phyloP scores from a whole-genome alignment of 768 basidiomycete genomes.

The Dendrothele bispora region DNA sequence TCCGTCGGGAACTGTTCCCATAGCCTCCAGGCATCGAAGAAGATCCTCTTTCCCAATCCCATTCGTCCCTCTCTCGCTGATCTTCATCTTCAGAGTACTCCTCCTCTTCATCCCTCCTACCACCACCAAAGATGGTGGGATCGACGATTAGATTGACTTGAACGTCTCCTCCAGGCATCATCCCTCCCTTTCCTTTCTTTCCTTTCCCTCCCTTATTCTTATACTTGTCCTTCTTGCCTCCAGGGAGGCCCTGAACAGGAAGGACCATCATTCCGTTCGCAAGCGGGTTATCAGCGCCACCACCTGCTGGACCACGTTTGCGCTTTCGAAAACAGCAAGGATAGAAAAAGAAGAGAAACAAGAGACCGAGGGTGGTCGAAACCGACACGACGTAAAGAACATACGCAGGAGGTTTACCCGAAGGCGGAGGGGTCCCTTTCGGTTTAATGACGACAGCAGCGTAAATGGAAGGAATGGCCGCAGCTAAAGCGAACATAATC shows the following conservation, averaged over 20 bases:
- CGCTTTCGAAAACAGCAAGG: slow-evolving; percentile 50
- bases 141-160: slow-evolving; percentile 78
- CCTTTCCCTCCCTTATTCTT: slow-evolving; percentile 39
- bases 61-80: slow-evolving; percentile 38
- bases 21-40: slow-evolving; percentile 29
- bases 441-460: slow-evolving; percentile 67
- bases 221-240: slow-evolving; percentile 41
- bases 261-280: slow-evolving; percentile 58
- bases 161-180: slow-evolving; percentile 43
- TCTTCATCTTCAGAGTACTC: no score
- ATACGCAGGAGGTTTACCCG: slow-evolving; percentile 53
- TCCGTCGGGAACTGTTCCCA: slow-evolving; percentile 28
- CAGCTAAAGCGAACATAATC: slow-evolving; percentile 48
- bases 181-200: slow-evolving; percentile 39
- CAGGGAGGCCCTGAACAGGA: slow-evolving; percentile 55
- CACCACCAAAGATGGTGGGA: slow-evolving; percentile 52
- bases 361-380: slow-evolving; percentile 47
- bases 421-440: slow-evolving; percentile 49
- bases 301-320: slow-evolving; percentile 18
- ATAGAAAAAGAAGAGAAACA: slow-evolving; percentile 58
- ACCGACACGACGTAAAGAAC: slow-evolving; percentile 58
- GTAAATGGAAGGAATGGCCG: slow-evolving; percentile 59
- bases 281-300: slow-evolving; percentile 20
- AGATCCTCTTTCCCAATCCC: slow-evolving; percentile 15
- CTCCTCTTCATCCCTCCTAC: slow-evolving; percentile 37